These are phyloP conservation scores for Lagenaria siceraria DNA, from an alignment of 306 rosid genomes.

Conservation along the genomic window DNA sequence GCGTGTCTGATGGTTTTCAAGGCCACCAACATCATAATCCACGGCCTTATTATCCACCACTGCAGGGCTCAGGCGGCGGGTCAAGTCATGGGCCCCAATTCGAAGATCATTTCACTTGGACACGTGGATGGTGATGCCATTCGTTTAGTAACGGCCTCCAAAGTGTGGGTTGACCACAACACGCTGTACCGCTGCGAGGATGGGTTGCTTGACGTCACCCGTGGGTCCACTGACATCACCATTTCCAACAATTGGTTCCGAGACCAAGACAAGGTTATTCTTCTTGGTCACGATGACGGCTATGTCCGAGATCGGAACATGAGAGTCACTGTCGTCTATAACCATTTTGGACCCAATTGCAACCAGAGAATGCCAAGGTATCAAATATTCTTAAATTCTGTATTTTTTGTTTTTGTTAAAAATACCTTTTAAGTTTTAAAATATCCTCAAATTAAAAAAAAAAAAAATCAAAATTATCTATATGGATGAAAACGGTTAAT, in stretches of 20 bases:
- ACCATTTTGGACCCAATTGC: conserved; percentile 39
- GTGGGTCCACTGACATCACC: conserved; percentile 29
- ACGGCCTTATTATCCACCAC: conserved; percentile 32
- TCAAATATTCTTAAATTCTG: too few relatives aligned
- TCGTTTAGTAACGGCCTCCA: conserved; percentile 19
- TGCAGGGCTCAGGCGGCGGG: conserved; percentile 19
- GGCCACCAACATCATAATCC: conserved; percentile 26
- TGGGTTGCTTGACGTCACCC: conserved; percentile 30
- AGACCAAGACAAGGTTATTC: conserved; percentile 36
- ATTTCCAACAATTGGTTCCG: conserved; percentile 36
- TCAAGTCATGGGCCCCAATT: conserved; percentile 17
- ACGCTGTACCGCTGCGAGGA: conserved; percentile 26
- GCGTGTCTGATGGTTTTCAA: conserved; percentile 20
- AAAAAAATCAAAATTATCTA: too few relatives aligned
- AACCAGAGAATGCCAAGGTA: conserved; percentile 44
- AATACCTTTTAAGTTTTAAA: too few relatives aligned
- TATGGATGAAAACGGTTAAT: too few relatives aligned
- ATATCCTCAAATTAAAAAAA: too few relatives aligned
- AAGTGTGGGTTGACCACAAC: conserved; percentile 40
- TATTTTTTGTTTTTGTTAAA: too few relatives aligned
- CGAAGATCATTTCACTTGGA: conserved; percentile 11
- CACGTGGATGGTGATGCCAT: conserved; percentile 33
- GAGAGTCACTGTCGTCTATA: conserved; percentile 26
- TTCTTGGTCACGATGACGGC: conserved; percentile 35
- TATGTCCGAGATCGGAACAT: conserved; percentile 20